Evolutionary conservation across 2,329 filamentous ascomycete genomes (phyloP).

Genomic region (Calycina marina): DNA sequence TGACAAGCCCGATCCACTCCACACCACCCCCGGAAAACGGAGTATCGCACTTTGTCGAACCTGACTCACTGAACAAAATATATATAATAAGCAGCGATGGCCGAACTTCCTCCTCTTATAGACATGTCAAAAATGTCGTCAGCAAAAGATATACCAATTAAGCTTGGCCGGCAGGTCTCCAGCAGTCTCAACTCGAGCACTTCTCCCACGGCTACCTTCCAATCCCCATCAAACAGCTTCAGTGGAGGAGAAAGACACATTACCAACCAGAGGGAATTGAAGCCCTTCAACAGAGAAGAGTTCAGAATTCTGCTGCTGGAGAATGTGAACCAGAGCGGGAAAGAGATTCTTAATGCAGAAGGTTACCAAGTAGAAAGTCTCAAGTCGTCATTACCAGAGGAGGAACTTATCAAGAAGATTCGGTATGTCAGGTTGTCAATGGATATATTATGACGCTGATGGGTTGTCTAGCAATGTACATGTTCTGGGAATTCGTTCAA

Average conservation of each 20-base stretch:
- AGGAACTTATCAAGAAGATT: conserved; percentile 94
- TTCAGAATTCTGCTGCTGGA: conserved; percentile 93
- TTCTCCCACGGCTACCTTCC: conserved; percentile 61
- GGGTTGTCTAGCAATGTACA: conserved; percentile 92
- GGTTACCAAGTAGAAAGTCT: conserved; percentile 92
- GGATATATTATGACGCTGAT: too few relatives aligned
- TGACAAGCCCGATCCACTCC: too few relatives aligned
- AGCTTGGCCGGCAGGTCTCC: conserved; percentile 30
- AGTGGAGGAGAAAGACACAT: conserved; percentile 34
- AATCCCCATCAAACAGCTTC: conserved; percentile 58
- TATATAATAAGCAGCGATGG: too few relatives aligned
- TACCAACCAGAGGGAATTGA: conserved; percentile 53
- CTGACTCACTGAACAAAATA: too few relatives aligned
- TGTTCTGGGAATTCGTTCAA: conserved; percentile 94
- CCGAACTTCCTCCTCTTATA: too few relatives aligned
- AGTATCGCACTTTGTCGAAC: too few relatives aligned
- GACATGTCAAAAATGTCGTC: conserved; percentile 12
- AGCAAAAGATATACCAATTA: conserved; percentile 33
- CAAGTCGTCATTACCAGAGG: conserved; percentile 81
- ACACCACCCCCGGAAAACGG: too few relatives aligned
- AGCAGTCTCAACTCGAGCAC: conserved; percentile 56
- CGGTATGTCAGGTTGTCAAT: conserved; percentile 36
- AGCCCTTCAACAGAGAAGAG: conserved; percentile 90
- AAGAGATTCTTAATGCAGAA: conserved; percentile 66
- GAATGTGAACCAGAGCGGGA: conserved; percentile 86